Evolutionary conservation across 2,329 filamentous ascomycete genomes (phyloP).

Genomic region (Fusarium sp.): DNA sequence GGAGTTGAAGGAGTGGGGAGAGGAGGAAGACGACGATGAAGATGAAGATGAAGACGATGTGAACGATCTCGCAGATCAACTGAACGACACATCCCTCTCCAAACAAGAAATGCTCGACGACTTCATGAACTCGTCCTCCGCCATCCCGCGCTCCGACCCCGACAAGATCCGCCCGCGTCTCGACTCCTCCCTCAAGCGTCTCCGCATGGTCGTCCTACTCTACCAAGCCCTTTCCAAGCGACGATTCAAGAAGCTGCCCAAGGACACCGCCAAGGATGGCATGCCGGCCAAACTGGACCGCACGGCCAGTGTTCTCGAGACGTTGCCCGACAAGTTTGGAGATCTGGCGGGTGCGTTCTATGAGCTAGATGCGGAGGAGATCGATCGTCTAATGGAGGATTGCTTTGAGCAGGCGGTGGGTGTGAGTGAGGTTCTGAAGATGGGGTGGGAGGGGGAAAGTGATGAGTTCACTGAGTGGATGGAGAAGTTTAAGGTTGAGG

Average conservation of each 20-base stretch:
- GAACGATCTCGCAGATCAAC: slow-evolving; percentile 56
- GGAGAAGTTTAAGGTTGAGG: slow-evolving; percentile 66
- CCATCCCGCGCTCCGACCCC: slow-evolving; percentile 74
- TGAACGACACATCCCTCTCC: slow-evolving; percentile 51
- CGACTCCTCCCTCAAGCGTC: slow-evolving; percentile 71
- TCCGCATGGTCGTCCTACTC: slow-evolving; percentile 76
- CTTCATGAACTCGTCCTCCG: slow-evolving; percentile 72
- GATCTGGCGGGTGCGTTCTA: slow-evolving; percentile 81
- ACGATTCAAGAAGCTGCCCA: slow-evolving; percentile 71
- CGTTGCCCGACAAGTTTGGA: slow-evolving; percentile 76
- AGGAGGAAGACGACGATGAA: slow-evolving; percentile 75
- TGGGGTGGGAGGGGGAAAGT: slow-evolving; percentile 72
- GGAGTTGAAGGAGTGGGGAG: slow-evolving; percentile 90
- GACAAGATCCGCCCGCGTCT: slow-evolving; percentile 74
- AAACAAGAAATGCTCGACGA: slow-evolving; percentile 74
- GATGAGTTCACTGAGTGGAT: slow-evolving; percentile 87
- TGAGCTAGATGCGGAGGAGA: slow-evolving; percentile 70
- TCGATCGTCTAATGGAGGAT: slow-evolving; percentile 69
- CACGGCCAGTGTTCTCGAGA: slow-evolving; percentile 67
- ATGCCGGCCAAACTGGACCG: slow-evolving; percentile 65
- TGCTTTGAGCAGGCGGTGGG: slow-evolving; percentile 72
- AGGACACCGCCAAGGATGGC: slow-evolving; percentile 48
- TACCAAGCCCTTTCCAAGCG: slow-evolving; percentile 79
- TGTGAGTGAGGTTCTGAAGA: slow-evolving; percentile 67
- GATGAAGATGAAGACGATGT: slow-evolving; percentile 64